Conservation (phyloP, 441 rosid genomes). For the Erodium trifolium region DNA sequence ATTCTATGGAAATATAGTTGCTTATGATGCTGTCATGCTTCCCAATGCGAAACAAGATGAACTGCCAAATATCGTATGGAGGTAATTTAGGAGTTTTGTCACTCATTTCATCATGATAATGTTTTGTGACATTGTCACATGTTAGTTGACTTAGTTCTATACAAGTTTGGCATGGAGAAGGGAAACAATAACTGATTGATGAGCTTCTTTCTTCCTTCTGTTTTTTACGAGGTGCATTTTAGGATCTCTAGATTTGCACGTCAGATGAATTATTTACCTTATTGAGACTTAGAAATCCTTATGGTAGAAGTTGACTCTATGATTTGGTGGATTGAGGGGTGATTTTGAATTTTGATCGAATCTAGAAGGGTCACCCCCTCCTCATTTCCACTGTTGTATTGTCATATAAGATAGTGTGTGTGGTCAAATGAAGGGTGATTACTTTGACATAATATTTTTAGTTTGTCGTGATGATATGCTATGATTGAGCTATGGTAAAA, state of each 20-base stretch:
- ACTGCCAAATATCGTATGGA: conserved; percentile 66
- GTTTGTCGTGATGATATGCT: neutral
- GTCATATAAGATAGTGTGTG: neutral
- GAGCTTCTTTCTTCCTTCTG: neutral
- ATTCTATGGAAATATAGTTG: conserved; percentile 85
- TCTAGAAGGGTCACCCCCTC: too few relatives aligned
- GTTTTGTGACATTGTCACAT: neutral
- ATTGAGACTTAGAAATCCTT: too few relatives aligned
- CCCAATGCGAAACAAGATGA: conserved; percentile 76
- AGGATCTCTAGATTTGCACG: too few relatives aligned
- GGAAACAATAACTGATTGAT: neutral
- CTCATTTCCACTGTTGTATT: too few relatives aligned
- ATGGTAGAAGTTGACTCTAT: too few relatives aligned
- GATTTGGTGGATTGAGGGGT: too few relatives aligned
- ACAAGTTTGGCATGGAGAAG: neutral
- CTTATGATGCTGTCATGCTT: conserved; percentile 75
- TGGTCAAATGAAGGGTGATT: neutral
- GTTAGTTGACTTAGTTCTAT: neutral
- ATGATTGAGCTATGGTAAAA: neutral
- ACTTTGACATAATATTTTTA: neutral
- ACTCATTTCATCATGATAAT: neutral
- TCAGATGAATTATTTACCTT: too few relatives aligned
- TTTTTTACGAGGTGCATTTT: too few relatives aligned
- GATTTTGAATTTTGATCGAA: too few relatives aligned
- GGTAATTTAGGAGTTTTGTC: conserved; percentile 31